Conservation (phyloP, 148 eudicot species). For the Arbutus unedo region DNA sequence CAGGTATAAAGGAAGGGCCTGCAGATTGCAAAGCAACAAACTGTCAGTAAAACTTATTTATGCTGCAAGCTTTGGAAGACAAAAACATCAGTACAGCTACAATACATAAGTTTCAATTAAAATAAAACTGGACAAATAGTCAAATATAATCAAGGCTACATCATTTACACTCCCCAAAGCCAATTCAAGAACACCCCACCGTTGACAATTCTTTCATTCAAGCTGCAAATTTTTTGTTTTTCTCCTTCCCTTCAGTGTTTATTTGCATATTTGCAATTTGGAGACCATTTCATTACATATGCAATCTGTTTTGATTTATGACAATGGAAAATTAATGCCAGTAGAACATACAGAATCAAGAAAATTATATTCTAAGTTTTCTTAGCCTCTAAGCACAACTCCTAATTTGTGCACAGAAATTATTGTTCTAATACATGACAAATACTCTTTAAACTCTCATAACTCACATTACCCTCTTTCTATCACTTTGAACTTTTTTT, state of each 20-base stretch:
- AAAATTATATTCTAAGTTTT: too few relatives aligned
- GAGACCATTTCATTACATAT: not conserved
- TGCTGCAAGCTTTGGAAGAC: not conserved
- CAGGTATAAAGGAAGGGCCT: conserved; percentile 90
- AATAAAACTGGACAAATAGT: not conserved
- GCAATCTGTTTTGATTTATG: not conserved
- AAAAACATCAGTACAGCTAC: not conserved
- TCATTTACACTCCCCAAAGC: not conserved
- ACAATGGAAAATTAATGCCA: not conserved
- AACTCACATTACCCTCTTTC: not conserved
- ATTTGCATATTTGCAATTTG: not conserved
- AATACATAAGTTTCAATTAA: not conserved
- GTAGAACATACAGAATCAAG: not conserved
- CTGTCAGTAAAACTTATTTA: not conserved
- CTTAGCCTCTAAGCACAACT: not conserved
- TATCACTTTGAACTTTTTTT: not conserved
- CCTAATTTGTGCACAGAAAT: not conserved
- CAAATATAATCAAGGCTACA: not conserved
- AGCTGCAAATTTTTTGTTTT: too few relatives aligned
- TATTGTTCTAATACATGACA: not conserved
- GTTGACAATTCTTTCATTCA: not conserved
- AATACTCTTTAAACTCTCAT: too few relatives aligned
- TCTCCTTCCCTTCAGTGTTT: not conserved
- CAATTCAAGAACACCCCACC: not conserved
- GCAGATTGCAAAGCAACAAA: conserved; percentile 33